Base-by-base conservation (phyloP, 495 filamentous ascomycete genomes). In the Penicillium coffeae region DNA sequence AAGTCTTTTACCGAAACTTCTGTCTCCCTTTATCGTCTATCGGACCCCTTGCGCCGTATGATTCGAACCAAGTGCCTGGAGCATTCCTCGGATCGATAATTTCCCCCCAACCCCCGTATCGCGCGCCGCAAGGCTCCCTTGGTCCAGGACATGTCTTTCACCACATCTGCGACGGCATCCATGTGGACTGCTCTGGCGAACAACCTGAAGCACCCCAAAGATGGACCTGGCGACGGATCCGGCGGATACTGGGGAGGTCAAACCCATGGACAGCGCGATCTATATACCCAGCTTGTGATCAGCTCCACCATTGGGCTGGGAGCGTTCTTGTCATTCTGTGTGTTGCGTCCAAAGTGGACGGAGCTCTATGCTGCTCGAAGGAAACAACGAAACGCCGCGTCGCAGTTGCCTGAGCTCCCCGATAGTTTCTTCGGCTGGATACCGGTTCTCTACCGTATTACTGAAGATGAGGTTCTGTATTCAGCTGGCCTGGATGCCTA, bases 401-500 rank as follows among this genome's bases (percentile, higher is more conserved):
- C 82, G n/a, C 70, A 73, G 10, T 72, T 97, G 21, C 94, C 94
- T 3, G 81, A 86, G 36, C 82, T 99, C 5, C 90, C 94, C 38
- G 81, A 90, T 58, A 84, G 78, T 27, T 84, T 96, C 58, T 88
- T 97, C 52, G 93, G 91, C 59, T 99, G 94, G 94, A 93, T 97
- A 25, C 84, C 89, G 2, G 81, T 83, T 8, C 72, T 99, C n/a
- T 93, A 92, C 74, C 75, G 70, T 42, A 87, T 99, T 42, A 89
- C 86, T 10, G 90, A 97, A 37, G 80, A 95, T 59, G 84, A 97
- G 65, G 82, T 97, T 16, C 74, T 99, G 38, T 82, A 85, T 32
- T 93, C 92, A 21, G 91, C 91, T 10, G 94, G 94, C 0, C 74
- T 99, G 38, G 94, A 99, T 72, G 94, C 93, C 43, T 99, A 85